Evolutionary conservation across 2,329 filamentous ascomycete genomes (phyloP).

Genomic region (Elsinoe perseae): DNA sequence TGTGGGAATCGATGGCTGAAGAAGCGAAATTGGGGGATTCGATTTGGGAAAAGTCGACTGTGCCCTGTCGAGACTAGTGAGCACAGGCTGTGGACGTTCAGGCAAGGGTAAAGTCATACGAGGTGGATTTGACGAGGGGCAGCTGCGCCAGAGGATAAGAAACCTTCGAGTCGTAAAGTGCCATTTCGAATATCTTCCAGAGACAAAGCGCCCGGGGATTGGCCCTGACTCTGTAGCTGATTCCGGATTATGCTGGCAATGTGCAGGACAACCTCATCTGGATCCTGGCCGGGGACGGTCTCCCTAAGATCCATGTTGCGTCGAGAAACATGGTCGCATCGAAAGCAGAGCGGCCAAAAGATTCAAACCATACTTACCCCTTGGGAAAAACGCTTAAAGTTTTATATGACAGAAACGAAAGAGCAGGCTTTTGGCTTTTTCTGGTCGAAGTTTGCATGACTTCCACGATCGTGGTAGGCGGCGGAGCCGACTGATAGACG

Average conservation of each 20-base stretch:
- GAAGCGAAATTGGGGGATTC: not conserved
- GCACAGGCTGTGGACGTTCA: not conserved
- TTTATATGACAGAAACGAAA: not conserved
- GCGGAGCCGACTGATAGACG: not conserved
- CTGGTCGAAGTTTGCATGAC: constrained; percentile 11
- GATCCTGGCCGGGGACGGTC: not conserved
- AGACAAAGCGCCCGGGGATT: not conserved
- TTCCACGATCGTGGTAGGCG: constrained; percentile 6
- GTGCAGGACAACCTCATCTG: constrained; percentile 5
- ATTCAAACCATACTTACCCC: not conserved
- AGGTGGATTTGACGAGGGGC: not conserved
- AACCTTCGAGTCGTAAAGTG: constrained; percentile 6
- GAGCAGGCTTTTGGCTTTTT: not conserved
- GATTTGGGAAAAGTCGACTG: constrained; percentile 5
- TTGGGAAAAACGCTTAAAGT: constrained; percentile 4
- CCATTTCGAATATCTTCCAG: constrained; percentile 1
- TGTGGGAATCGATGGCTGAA: not conserved
- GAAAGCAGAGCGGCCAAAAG: not conserved
- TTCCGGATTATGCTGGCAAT: constrained; percentile 10
- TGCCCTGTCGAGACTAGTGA: constrained; percentile 2
- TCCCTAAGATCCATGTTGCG: not conserved
- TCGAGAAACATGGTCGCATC: not conserved
- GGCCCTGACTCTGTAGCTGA: not conserved
- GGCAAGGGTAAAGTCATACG: not conserved
- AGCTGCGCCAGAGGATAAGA: not conserved